Evolutionary conservation across 768 basidiomycete species (phyloP).

Genomic region (Naganishia randhawae): DNA sequence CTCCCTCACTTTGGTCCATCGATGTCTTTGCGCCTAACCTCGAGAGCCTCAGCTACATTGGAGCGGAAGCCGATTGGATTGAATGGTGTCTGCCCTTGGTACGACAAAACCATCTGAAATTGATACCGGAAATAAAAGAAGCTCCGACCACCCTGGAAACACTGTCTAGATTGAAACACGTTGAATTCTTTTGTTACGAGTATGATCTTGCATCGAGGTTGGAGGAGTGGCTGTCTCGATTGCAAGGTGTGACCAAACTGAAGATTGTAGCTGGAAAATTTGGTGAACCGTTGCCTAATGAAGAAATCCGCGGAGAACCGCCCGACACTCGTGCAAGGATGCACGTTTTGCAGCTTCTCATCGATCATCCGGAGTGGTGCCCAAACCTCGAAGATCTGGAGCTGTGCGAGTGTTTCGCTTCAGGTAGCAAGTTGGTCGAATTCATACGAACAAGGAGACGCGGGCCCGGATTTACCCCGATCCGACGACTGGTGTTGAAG

Average conservation of each 20-base stretch:
- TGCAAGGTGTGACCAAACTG: background rate
- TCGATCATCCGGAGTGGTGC: background rate
- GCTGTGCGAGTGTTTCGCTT: background rate
- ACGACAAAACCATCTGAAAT: background rate
- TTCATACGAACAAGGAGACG: background rate
- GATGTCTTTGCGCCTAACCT: conserved; percentile 8
- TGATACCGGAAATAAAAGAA: background rate
- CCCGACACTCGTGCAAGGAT: background rate
- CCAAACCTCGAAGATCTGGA: background rate
- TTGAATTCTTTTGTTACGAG: background rate
- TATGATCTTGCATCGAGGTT: background rate
- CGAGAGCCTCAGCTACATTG: too few species aligned
- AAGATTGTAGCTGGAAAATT: background rate
- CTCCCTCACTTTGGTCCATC: background rate
- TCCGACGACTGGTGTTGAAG: background rate
- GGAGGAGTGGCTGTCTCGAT: background rate
- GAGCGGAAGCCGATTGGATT: too few species aligned
- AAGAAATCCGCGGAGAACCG: background rate
- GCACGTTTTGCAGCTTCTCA: background rate
- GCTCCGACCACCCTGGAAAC: background rate
- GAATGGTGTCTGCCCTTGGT: background rate
- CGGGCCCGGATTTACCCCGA: background rate
- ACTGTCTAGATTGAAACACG: background rate
- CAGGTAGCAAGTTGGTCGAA: background rate
- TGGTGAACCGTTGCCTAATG: background rate